These are phyloP conservation scores for Ceratocystis albifundus DNA, from an alignment of 2,329 filamentous ascomycete species.

Conservation along the genomic window DNA sequence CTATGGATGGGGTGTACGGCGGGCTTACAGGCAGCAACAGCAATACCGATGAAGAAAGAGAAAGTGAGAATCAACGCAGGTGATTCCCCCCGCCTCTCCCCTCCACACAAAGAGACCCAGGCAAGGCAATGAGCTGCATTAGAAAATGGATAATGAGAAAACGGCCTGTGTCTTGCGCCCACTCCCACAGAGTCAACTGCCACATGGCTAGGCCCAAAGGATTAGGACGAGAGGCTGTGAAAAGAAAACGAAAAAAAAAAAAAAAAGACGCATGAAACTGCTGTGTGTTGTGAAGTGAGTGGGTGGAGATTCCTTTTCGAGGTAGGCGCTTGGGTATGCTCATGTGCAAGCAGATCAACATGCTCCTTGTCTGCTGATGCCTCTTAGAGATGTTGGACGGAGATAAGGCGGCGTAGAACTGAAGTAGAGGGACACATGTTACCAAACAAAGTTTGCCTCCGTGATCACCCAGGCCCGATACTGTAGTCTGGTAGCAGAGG, in stretches of 20 bases:
- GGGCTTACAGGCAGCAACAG: too few species aligned
- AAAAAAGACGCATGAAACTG: background rate
- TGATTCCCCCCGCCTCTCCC: background rate
- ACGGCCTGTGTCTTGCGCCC: background rate
- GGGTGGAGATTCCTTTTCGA: background rate
- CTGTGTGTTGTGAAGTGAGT: too few species aligned
- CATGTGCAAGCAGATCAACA: background rate
- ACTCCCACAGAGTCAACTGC: background rate
- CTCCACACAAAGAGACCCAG: background rate
- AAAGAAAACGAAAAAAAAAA: background rate
- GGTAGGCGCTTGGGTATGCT: too few species aligned
- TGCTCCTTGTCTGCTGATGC: background rate
- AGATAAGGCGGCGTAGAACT: background rate
- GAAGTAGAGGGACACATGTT: background rate
- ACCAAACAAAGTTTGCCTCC: background rate
- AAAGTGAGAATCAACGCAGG: too few species aligned
- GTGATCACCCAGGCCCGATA: background rate
- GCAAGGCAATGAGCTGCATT: background rate
- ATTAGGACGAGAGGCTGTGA: background rate
- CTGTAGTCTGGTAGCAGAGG: background rate
- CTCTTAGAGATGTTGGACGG: background rate
- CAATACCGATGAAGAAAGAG: too few species aligned
- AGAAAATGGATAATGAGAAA: background rate
- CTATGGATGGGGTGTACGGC: too few species aligned
- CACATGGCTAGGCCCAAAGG: background rate